Evolutionary conservation across 495 filamentous ascomycete genomes (phyloP), one percentile per base, ranked within the genome.

Genomic region (Cryomyces minteri): DNA sequence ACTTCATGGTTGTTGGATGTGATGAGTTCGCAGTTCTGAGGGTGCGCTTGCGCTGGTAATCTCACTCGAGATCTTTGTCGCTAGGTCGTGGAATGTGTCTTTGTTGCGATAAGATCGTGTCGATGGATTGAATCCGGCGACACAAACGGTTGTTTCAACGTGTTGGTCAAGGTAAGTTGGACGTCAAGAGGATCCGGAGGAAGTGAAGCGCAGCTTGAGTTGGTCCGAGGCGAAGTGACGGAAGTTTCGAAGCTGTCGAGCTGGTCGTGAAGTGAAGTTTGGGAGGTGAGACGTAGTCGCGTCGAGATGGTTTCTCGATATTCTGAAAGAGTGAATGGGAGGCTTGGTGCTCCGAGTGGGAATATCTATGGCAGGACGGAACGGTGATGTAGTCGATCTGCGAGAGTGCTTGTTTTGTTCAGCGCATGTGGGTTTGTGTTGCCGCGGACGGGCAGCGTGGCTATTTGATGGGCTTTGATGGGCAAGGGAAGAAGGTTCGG

Each of bases 1-100:
- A 18, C 52, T 54, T 59, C 59, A 62, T 62, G 18, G 48, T 46
- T 43, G 34, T 37, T 37, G 12, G 34, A 37, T 9, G 9, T 9
- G 34, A 12, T 12, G 34, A 9, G 34, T 9, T 37, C 34, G 34
- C 1, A 37, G 34, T 9, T 37, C 12, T 9, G 34, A 37, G 34
- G 34, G 34, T 37, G 34, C 8, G 34, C 34, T 37, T 37, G 8
- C 9, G 8, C 34, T 9, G 8, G 12, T 9, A 37, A 37, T 9
- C 34, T 37, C 9, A 12, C 34, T 9, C 9, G 12, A 9, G 12
- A 37, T 37, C 34, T 9, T 37, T 9, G 12, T 9, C 34, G 8
- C 12, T 37, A 9, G 9, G 12, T 37, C 3, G 34, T 12, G 34
- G 34, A 12, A 37, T 12, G 34, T 12, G 34, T 9, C 12, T 37